phyloP scores from a whole-genome alignment of 1,284 basidiomycete genomes.

The Leccinum glutinopallens region DNA sequence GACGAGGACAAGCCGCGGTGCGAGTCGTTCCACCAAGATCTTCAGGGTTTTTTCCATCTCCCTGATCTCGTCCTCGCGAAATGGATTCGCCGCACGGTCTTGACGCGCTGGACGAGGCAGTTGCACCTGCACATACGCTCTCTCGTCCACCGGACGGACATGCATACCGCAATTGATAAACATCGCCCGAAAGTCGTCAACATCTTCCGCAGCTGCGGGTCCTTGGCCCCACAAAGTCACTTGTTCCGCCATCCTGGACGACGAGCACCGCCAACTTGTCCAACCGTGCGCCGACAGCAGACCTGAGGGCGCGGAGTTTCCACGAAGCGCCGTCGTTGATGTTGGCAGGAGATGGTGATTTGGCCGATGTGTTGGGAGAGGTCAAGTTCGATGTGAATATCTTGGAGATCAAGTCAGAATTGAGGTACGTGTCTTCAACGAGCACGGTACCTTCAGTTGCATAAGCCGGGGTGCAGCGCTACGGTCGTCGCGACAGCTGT shows the following conservation, averaged over 20 bases:
- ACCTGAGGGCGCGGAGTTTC: constrained; percentile 67
- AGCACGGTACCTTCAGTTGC: background rate
- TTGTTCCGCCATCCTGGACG: constrained; percentile 55
- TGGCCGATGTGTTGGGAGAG: background rate
- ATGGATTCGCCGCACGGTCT: constrained; percentile 6
- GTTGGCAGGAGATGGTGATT: constrained; percentile 29
- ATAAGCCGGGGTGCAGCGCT: background rate
- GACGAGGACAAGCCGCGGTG: constrained; percentile 46
- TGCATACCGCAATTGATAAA: constrained; percentile 64
- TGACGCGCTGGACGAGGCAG: constrained; percentile 9
- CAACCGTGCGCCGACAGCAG: constrained; percentile 54
- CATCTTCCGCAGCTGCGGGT: constrained; percentile 49
- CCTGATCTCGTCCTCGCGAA: constrained; percentile 14
- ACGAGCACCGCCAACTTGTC: constrained; percentile 65
- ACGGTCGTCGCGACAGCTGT: background rate
- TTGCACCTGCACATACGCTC: constrained; percentile 13
- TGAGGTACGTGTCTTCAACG: background rate
- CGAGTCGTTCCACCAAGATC: constrained; percentile 30
- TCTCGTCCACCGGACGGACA: constrained; percentile 5
- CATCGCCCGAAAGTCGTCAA: constrained; percentile 55
- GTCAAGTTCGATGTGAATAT: no score
- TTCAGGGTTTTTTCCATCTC: constrained; percentile 28
- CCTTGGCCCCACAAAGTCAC: constrained; percentile 39
- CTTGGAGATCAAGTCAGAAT: background rate
- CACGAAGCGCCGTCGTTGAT: constrained; percentile 64